Evolutionary conservation across 225 moss, liverwort and hornwort genomes (phyloP).

Genomic region (Marchantia paleacea): DNA sequence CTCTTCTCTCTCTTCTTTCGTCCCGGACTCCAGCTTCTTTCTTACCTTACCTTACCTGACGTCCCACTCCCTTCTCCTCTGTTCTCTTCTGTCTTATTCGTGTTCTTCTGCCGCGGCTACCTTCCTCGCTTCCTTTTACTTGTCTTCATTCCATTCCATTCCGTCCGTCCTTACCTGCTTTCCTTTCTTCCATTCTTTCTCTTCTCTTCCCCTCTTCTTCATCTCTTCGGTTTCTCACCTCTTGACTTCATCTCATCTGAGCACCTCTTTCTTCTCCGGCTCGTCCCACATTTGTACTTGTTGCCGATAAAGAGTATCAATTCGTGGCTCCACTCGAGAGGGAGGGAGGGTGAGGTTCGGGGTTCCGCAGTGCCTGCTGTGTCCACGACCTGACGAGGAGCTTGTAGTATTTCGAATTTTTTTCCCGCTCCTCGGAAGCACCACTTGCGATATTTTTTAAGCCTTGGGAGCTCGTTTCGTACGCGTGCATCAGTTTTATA

Average conservation of each 20-base stretch:
- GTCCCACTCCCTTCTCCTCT: no score
- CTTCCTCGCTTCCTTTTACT: no score
- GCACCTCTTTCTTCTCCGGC: conserved; percentile 1
- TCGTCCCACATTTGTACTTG: background rate
- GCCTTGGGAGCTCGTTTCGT: background rate
- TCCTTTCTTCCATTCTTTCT: background rate
- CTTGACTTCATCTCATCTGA: no score
- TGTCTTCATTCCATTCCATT: background rate
- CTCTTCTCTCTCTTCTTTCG: no score
- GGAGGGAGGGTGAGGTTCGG: background rate
- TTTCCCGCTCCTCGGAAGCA: conserved; percentile 8
- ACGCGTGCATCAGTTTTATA: background rate
- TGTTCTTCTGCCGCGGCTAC: no score
- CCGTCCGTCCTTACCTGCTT: background rate
- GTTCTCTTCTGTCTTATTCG: no score
- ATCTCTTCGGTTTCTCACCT: background rate
- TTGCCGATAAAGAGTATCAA: background rate
- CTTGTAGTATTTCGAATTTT: conserved; percentile 7
- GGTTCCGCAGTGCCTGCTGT: background rate
- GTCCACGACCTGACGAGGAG: background rate
- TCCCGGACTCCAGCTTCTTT: no score
- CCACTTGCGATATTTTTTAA: background rate
- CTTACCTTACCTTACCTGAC: no score
- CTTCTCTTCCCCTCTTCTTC: background rate
- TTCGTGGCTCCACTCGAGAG: background rate